phyloP scores from a whole-genome alignment of 495 filamentous ascomycete species.

The Staphylotrichum longicolle region DNA sequence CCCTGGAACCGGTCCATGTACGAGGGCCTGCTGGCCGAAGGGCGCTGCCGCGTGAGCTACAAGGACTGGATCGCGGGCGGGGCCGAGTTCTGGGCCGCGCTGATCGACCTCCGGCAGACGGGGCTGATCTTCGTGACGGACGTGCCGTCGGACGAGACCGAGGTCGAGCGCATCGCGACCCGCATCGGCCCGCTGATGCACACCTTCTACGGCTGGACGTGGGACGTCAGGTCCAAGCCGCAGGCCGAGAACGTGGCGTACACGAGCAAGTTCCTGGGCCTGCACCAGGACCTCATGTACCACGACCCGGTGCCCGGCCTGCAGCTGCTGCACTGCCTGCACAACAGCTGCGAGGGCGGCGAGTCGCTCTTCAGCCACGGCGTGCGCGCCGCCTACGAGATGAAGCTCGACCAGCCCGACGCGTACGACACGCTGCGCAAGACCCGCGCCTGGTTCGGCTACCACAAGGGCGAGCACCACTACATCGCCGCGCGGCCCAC shows the following conservation, averaged over 20 bases:
- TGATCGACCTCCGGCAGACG: conserved; percentile 52
- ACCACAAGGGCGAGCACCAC: conserved; percentile 62
- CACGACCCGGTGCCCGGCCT: conserved; percentile 72
- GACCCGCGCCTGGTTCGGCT: conserved; percentile 60
- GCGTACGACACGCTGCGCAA: conserved; percentile 42
- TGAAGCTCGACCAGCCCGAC: conserved; percentile 33
- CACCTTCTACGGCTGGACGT: conserved; percentile 86
- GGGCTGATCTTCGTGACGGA: conserved; percentile 72
- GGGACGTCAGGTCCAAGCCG: conserved; percentile 78
- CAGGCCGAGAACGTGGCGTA: conserved; percentile 89
- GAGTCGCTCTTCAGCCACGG: conserved; percentile 79
- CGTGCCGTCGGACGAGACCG: conserved; percentile 61
- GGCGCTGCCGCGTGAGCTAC: conserved; percentile 53
- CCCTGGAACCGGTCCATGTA: conserved; percentile 27
- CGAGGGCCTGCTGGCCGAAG: conserved; percentile 40
- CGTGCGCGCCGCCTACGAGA: conserved; percentile 54
- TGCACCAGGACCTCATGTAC: conserved; percentile 94
- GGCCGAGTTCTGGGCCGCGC: conserved; percentile 49
- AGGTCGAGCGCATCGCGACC: conserved; percentile 64
- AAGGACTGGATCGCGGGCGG: conserved; percentile 62
- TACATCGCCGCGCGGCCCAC: conserved; percentile 57
- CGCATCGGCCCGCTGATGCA: conserved; percentile 73
- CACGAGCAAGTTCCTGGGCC: conserved; percentile 70
- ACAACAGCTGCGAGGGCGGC: conserved; percentile 71
- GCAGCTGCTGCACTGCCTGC: conserved; percentile 83